Conservation (phyloP, 78 protist species). For the Dictyostelium citrinum region DNA sequence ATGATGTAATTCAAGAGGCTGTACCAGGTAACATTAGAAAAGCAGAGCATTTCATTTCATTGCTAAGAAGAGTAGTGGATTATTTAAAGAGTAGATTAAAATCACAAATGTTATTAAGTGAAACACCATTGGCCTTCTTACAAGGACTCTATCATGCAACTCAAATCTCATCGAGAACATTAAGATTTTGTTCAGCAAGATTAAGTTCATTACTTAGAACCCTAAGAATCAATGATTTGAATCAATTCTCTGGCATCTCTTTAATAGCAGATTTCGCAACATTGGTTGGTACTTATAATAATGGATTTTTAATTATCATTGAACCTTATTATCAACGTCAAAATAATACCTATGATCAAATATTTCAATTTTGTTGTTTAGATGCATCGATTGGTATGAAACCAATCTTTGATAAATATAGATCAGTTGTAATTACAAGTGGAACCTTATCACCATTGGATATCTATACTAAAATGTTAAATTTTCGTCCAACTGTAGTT, state of each 20-base stretch:
- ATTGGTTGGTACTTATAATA: constrained; percentile 90
- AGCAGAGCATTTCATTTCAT: constrained; percentile 85
- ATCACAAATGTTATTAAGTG: constrained; percentile 43
- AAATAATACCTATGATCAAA: constrained; percentile 64
- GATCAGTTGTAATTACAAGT: constrained; percentile 84
- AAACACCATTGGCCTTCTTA: constrained; percentile 85
- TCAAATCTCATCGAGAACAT: constrained; percentile 21
- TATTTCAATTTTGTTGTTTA: constrained; percentile 90
- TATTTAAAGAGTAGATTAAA: constrained; percentile 74
- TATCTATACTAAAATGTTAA: constrained; percentile 94
- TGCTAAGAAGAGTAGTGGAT: constrained; percentile 86
- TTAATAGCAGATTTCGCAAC: constrained; percentile 91
- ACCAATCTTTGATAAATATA: constrained; percentile 90
- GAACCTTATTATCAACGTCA: constrained; percentile 89
- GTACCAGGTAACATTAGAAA: constrained; percentile 97
- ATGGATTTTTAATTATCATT: constrained; percentile 91
- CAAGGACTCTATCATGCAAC: constrained; percentile 46
- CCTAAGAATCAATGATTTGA: constrained; percentile 88
- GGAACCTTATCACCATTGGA: constrained; percentile 98
- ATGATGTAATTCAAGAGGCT: constrained; percentile 88
- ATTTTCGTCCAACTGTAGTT: constrained; percentile 87
- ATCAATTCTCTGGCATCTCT: constrained; percentile 84
- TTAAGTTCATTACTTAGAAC: constrained; percentile 94
- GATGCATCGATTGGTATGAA: constrained; percentile 96
- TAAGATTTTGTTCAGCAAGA: constrained; percentile 85